Conservation (phyloP, 495 filamentous ascomycete genomes). For the Hyphodiscus hymeniophilus region DNA sequence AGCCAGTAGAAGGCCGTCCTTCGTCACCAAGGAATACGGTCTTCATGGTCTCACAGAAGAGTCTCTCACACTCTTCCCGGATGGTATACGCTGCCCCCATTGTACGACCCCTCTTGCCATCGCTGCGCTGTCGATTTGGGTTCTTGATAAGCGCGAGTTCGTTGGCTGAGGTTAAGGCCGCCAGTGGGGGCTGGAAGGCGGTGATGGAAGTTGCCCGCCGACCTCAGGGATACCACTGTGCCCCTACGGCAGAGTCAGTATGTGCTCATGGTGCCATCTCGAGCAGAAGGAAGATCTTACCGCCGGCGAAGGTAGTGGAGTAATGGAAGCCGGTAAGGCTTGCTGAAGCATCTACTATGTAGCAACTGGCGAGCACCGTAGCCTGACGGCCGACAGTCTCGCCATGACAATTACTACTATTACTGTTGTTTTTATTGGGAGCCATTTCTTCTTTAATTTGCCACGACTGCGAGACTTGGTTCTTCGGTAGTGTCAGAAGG, state of each 20-base stretch:
- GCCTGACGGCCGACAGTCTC: slow-evolving; percentile 42
- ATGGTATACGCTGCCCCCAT: slow-evolving; percentile 91
- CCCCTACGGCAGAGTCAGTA: slow-evolving; percentile 43
- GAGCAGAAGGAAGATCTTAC: slow-evolving; percentile 32
- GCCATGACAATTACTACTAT: slow-evolving; percentile 62
- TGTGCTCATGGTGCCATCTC: background rate
- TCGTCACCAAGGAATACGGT: slow-evolving; percentile 93
- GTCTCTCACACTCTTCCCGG: slow-evolving; percentile 99
- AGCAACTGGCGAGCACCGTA: slow-evolving; percentile 81
- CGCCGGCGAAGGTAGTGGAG: slow-evolving; percentile 79
- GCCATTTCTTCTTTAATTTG: slow-evolving; percentile 38
- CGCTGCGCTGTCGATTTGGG: slow-evolving; percentile 23
- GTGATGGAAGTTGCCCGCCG: slow-evolving; percentile 61
- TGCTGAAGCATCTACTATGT: slow-evolving; percentile 50
- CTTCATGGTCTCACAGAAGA: slow-evolving; percentile 93
- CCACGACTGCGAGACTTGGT: slow-evolving; percentile 21
- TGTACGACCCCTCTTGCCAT: slow-evolving; percentile 42
- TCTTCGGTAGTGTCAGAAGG: background rate
- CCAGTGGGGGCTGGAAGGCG: slow-evolving; percentile 77
- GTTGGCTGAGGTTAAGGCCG: slow-evolving; percentile 52
- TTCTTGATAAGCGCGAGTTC: slow-evolving; percentile 49
- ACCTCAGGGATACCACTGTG: slow-evolving; percentile 98
- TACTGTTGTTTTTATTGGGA: slow-evolving; percentile 56
- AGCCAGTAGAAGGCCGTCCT: slow-evolving; percentile 58
- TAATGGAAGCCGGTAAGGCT: slow-evolving; percentile 77